Base-by-base conservation (phyloP, 495 filamentous ascomycete species). In the Tuber borchii region DNA sequence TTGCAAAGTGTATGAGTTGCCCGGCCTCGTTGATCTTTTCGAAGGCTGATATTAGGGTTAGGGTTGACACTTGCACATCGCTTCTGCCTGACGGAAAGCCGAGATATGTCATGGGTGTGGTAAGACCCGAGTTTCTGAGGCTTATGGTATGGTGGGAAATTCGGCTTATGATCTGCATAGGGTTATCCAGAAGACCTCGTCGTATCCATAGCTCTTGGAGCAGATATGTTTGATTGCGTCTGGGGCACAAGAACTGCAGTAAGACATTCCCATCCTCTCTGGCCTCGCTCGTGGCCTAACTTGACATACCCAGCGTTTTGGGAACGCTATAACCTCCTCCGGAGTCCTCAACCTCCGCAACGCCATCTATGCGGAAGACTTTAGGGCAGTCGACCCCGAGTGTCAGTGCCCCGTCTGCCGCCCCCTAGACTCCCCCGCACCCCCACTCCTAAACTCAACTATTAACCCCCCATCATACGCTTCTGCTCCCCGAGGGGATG, bases 211-310 rank as follows among this genome's bases (percentile, higher is more conserved):
- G 95, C 95, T 17, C 88, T 99, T 8, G 95, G 95, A 7, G 95
- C 96, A 37, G 95, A 99, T 83, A 98, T 99, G 96, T 99, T 99
- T 84, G 95, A 99, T 85, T 99, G 96, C 82, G 95, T 98, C 9
- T 99, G 96, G 96, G 96, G 95, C 12, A 99, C 95, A 39, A 88
- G 95, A 61, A 98, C 95, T 39, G 95, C 96, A 19, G 90, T 79
- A 42, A 61, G 76, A 43, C 14, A 19, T 31, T 72, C 45, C 56
- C 26, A 65, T 26, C 14, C 89, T 80, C 19, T 68, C 73, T 72
- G 20, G 19, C 16, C 51, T n/a, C 20, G 70, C 19, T 61, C 20
- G 26, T 10, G 40, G 68, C 34, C 68, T 74, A 75, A 76, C 71
- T 65, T 65, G 14, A 34, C 56, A 17, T 44, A 44, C 75, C 74